A percentile compares a stretch with the other conserved stretches of the same genome.
These are phyloP conservation scores for Microdochium trichocladiopsis DNA, from an alignment of 2,329 filamentous ascomycete species.

Conservation along the genomic window DNA sequence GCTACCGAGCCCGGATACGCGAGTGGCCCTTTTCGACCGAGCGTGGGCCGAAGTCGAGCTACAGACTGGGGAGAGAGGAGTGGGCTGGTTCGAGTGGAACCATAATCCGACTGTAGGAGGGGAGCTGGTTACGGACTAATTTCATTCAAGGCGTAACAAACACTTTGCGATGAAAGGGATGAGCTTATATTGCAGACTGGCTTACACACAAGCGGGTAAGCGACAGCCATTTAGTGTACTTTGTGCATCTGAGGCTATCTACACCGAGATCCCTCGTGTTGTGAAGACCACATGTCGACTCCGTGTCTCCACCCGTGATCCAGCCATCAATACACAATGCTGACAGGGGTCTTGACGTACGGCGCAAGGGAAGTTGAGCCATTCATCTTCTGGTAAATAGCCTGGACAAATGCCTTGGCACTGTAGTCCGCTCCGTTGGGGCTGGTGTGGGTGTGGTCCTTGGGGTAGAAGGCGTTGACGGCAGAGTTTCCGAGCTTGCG, in stretches of 20 bases:
- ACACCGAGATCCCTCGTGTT: no score
- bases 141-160: no score
- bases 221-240: no score
- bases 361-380: conserved; percentile 11
- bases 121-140: no score
- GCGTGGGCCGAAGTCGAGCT: neutral
- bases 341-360: conserved; percentile 7
- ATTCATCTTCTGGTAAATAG: conserved; percentile 14
- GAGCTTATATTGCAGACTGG: no score
- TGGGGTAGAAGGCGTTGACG: conserved; percentile 44
- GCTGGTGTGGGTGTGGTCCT: conserved; percentile 57
- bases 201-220: no score
- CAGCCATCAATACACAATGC: neutral
- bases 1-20: neutral
- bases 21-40: neutral
- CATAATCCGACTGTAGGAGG: neutral
- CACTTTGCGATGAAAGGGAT: no score
- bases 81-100: conserved; percentile 1
- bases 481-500: conserved; percentile 33
- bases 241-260: no score
- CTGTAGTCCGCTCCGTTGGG: conserved; percentile 43
- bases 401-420: conserved; percentile 50
- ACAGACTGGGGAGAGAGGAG: neutral
- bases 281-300: neutral
- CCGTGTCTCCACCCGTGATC: no score